phyloP scores from a whole-genome alignment of 2,329 filamentous ascomycete genomes.

The Talaromyces sp. region DNA sequence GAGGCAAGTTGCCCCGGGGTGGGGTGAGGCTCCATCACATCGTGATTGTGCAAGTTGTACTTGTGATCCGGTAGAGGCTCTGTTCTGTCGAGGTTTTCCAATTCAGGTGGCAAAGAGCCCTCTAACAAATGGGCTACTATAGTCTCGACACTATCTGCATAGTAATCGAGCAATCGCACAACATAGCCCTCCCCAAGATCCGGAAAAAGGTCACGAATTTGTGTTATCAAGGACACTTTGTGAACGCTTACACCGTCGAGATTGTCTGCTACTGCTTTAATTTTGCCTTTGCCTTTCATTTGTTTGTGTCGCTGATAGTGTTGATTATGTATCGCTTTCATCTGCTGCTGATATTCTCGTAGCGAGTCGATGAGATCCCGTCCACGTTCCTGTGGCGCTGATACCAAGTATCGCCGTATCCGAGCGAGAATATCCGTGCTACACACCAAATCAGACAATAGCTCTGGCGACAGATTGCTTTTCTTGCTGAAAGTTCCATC shows the following conservation, averaged over 20 bases:
- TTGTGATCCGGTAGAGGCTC: constrained; percentile 46
- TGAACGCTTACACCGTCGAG: constrained; percentile 64
- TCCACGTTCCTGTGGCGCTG: constrained; percentile 37
- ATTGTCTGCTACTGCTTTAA: constrained; percentile 29
- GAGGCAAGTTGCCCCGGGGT: constrained; percentile 24
- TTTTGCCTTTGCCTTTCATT: constrained; percentile 38
- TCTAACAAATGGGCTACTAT: constrained; percentile 79
- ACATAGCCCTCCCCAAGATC: constrained; percentile 80
- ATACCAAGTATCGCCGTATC: constrained; percentile 32
- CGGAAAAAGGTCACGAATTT: constrained; percentile 91
- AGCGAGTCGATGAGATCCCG: constrained; percentile 37
- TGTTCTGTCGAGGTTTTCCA: constrained; percentile 59
- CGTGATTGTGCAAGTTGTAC: constrained; percentile 44
- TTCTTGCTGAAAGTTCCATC: constrained; percentile 33
- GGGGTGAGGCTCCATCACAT: constrained; percentile 50
- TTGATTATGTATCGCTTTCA: constrained; percentile 34
- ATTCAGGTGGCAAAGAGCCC: constrained; percentile 64
- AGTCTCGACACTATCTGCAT: constrained; percentile 68
- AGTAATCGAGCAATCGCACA: constrained; percentile 71
- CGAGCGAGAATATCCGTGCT: constrained; percentile 64
- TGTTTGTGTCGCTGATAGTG: constrained; percentile 39
- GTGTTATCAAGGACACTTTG: constrained; percentile 75
- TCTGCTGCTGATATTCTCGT: constrained; percentile 36
- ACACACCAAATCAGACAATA: constrained; percentile 78
- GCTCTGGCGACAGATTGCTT: constrained; percentile 46